A percentile compares a stretch with the other conserved stretches of the same genome.
Evolutionary conservation across 352 stramenopile species (phyloP).

Genomic region (Pythium scleroteichum): DNA sequence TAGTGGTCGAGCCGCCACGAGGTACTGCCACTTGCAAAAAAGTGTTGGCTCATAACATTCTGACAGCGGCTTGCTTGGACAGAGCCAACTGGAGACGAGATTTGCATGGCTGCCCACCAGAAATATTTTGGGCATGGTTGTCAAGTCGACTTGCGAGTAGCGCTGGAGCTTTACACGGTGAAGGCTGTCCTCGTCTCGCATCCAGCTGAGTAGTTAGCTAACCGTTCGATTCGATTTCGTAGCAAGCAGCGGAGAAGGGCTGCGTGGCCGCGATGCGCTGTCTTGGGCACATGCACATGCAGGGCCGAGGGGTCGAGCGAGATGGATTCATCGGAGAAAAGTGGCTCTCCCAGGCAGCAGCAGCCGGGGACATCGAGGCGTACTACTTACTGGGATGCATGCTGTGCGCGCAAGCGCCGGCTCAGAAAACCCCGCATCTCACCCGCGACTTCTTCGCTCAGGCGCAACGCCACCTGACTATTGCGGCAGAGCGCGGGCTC

Average conservation of each 20-base stretch:
- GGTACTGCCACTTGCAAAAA: constrained; percentile 3
- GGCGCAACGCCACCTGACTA: constrained; percentile 39
- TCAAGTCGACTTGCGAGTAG: constrained; percentile 37
- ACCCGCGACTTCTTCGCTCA: constrained; percentile 38
- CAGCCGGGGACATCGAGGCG: constrained; percentile 43
- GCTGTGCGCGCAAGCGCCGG: constrained; percentile 47
- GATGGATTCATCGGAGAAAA: constrained; percentile 56
- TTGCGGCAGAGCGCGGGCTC: constrained; percentile 58
- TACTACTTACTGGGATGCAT: constrained; percentile 53
- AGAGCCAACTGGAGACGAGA: constrained; percentile 25
- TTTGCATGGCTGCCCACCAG: constrained; percentile 66
- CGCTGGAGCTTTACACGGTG: constrained; percentile 61
- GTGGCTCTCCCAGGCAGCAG: constrained; percentile 48
- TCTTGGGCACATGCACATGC: constrained; percentile 63
- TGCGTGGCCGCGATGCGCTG: constrained; percentile 52
- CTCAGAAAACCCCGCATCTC: constrained; percentile 35
- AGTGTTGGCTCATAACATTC: too few relatives aligned
- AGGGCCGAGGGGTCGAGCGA: constrained; percentile 45
- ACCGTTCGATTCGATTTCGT: background rate
- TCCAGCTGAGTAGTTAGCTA: background rate
- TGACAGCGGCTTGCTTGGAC: background rate
- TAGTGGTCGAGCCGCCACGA: background rate
- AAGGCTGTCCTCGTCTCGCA: background rate
- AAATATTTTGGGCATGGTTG: constrained; percentile 65
- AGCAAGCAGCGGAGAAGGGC: constrained; percentile 55